Evolutionary conservation across 208 protist genomes (phyloP), one percentile per base, ranked within the genome.

Genomic region (Polymyxa betae): DNA sequence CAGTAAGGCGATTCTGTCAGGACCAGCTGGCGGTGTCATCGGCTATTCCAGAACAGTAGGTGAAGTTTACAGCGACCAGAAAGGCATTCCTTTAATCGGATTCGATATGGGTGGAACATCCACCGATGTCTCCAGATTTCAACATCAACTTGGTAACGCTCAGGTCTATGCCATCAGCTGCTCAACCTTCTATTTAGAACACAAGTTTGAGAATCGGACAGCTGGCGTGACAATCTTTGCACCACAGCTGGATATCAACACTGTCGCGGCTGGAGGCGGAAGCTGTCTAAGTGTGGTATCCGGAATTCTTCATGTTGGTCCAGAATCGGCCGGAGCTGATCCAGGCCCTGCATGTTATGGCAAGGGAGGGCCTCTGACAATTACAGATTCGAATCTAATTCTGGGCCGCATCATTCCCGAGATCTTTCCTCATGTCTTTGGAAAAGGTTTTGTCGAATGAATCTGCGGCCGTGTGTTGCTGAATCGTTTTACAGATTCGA

Each of bases 221-320:
- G 95, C 96, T 20, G 96, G 96, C 54, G 94, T 97, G 0, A 94
- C 94, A 0, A 95, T 82, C 5, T 43, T 82, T 29, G 95, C 97
- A 1, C 97, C 97, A 77, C 96, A 98, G 93, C 94, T 98, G 0
- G 96, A 98, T 92, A 97, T 98, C 92, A 94, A 95, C 88, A 98
- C 97, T 16, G 97, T 98, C n/a, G 97, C 97, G 0, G 96, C 97
- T n/a, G 97, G 97, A 52, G 97, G 97, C 38, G 97, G 97, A 20
- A 97, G 94, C n/a, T 90, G 96, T 45, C 94, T 98, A 38, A 95
- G 94, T 38, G 98, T 97, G 92, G 94, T 95, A 45, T 77, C 45
- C 88, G 96, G 95, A 43, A 93, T 97, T 89, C 97, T 98, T 91
- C 90, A 94, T 38, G 97, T 98, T 0, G 97, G 97, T 0, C 97